phyloP scores from a whole-genome alignment of 2,329 filamentous ascomycete genomes.

The Sphaerulina vaccinii region DNA sequence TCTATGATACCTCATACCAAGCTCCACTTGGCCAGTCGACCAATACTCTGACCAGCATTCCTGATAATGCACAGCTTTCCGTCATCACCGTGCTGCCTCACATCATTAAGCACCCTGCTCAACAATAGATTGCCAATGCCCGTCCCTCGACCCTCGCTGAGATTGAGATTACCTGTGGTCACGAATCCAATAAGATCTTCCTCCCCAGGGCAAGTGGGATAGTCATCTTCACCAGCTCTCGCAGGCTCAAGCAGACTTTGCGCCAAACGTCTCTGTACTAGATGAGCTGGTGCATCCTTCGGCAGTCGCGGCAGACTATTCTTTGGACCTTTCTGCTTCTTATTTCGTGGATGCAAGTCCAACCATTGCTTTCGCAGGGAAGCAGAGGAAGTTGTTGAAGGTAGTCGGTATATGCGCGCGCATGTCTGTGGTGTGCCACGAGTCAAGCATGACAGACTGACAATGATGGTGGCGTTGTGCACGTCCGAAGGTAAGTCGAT shows the following conservation, averaged over 20 bases:
- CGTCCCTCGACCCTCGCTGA: constrained; percentile 71
- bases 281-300: constrained; percentile 43
- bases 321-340: constrained; percentile 28
- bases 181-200: constrained; percentile 85
- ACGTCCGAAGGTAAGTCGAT: constrained; percentile 30
- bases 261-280: constrained; percentile 45
- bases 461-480: constrained; percentile 51
- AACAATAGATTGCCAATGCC: constrained; percentile 71
- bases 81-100: constrained; percentile 39
- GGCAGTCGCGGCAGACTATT: constrained; percentile 29
- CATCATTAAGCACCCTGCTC: constrained; percentile 53
- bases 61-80: constrained; percentile 72
- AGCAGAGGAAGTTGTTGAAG: constrained; percentile 42
- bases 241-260: constrained; percentile 48
- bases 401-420: constrained; percentile 84
- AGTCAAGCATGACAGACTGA: constrained; percentile 65
- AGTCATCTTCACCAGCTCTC: constrained; percentile 38
- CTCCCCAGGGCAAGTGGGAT: constrained; percentile 69
- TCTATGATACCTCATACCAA: constrained; percentile 51
- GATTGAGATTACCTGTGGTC: constrained; percentile 79
- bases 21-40: constrained; percentile 78
- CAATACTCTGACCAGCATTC: constrained; percentile 74
- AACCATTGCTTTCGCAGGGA: constrained; percentile 72
- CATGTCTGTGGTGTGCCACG: constrained; percentile 70
- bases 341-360: constrained; percentile 46